Base-by-base conservation (phyloP, 345 rosid genomes). In the Gossypium arboreum region DNA sequence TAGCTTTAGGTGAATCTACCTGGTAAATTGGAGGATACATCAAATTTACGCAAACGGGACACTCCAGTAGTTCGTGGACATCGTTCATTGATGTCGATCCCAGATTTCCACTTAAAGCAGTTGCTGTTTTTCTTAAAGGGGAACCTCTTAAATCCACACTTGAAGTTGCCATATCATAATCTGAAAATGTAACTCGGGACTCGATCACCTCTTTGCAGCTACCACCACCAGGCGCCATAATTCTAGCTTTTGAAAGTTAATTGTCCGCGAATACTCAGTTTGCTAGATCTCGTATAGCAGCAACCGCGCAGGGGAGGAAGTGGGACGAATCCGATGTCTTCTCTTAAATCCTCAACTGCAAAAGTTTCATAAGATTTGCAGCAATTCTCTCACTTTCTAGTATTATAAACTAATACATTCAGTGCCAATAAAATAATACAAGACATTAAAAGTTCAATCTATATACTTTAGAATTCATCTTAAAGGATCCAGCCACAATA, bases 21-120 rank as follows among this genome's bases (percentile, higher is more conserved):
- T 93, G 97, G 84, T 86, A 79, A 75, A 93, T 91, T 56, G 97
- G 98, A 79, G 97, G 97, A 79, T 86, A 91, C 93, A 93, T 93
- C 3, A 89, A 78, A 80, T 82, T 86, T 78, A 86, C 79, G 84
- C 98, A 93, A 74, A 90, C 87, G 8, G 91, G 87, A 77, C 98
- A 93, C 72, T 93, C 98, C 2, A 93, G 94, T 45, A 93, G 89
- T 78, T 91, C 91, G 4, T 91, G 91, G 69, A 93, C 91, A 76
- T 87, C 89, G 56, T 89, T 85, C 68, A 77, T 82, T 57, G 90
- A 84, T 27, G 86, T 74, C 22, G 86, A 70, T 65, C 94, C 87
- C 9, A 71, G 75, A 84, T 84, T 91, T 77, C 88, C 89, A 74
- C 82, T 62, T 16, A 75, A 59, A 77, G 79, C 79, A 65, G 80